A percentile compares a stretch with the other conserved stretches of the same genome.
phyloP scores from a whole-genome alignment of 192 early-diverging fungal species.

The Coemansia sp. region DNA sequence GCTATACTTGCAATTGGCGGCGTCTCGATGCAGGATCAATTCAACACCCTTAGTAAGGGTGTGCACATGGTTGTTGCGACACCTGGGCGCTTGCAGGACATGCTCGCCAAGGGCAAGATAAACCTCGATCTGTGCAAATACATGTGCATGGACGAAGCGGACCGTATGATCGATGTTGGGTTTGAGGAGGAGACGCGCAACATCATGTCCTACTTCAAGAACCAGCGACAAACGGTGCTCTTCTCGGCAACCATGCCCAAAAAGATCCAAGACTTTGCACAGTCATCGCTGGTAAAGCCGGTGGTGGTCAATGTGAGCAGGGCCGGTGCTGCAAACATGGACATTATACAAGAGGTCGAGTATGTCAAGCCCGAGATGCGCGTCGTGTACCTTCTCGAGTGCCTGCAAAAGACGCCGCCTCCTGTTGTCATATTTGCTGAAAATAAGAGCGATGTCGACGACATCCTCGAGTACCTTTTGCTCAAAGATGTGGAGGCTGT shows the following conservation, averaged over 20 bases:
- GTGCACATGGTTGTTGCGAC: slow-evolving; percentile 96
- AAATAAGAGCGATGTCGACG: slow-evolving; percentile 98
- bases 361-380: slow-evolving; percentile 96
- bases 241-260: slow-evolving; percentile 98
- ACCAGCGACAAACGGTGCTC: slow-evolving; percentile 94
- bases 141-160: slow-evolving; percentile 96
- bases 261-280: slow-evolving; percentile 97
- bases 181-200: slow-evolving; percentile 97
- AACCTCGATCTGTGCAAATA: slow-evolving; percentile 87
- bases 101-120: slow-evolving; percentile 84
- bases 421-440: slow-evolving; percentile 97
- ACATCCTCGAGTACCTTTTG: slow-evolving; percentile 95
- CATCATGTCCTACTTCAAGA: slow-evolving; percentile 93
- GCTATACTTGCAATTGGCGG: slow-evolving; percentile 91
- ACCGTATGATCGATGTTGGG: slow-evolving; percentile 98
- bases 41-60: slow-evolving; percentile 67
- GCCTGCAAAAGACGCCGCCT: slow-evolving; percentile 94
- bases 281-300: slow-evolving; percentile 83
- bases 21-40: slow-evolving; percentile 89
- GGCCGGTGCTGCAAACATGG: slow-evolving; percentile 93
- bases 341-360: slow-evolving; percentile 97
- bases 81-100: slow-evolving; percentile 90
- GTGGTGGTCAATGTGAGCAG: slow-evolving; percentile 97
- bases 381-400: slow-evolving; percentile 92
- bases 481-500: slow-evolving; percentile 93